phyloP scores from a whole-genome alignment of 169 alveolate genomes.

The Plasmodium gallinaceum region DNA sequence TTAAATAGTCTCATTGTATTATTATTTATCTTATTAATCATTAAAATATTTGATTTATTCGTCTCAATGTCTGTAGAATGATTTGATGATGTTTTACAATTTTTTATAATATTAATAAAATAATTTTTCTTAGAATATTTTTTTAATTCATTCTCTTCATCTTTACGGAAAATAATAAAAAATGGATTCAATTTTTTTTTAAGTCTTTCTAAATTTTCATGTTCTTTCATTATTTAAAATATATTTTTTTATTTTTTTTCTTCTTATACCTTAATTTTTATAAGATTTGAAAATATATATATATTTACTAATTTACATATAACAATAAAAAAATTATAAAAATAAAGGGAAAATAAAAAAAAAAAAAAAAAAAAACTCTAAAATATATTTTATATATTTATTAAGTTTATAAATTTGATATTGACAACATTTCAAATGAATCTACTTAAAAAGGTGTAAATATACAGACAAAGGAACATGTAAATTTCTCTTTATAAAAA shows the following conservation, averaged over 20 bases:
- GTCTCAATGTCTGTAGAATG: neutral
- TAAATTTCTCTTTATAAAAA: too few relatives aligned
- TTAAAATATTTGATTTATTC: conserved; percentile 17
- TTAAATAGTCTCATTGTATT: conserved; percentile 32
- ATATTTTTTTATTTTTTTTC: neutral
- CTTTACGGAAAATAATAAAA: conserved; percentile 52
- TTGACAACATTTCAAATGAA: neutral
- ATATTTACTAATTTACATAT: neutral
- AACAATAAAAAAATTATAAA: neutral
- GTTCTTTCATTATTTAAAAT: conserved; percentile 43
- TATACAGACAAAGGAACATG: neutral
- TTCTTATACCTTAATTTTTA: neutral
- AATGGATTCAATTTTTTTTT: conserved; percentile 57
- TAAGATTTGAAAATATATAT: neutral
- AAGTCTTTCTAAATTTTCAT: conserved; percentile 42
- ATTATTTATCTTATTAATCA: conserved; percentile 22
- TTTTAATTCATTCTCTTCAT: conserved; percentile 61
- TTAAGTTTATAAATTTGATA: too few relatives aligned
- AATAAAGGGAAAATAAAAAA: neutral
- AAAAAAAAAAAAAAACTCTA: neutral
- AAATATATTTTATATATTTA: too few relatives aligned
- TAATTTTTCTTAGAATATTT: conserved; percentile 24
- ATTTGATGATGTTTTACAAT: conserved; percentile 1
- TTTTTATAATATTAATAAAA: conserved; percentile 20
- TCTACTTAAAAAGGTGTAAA: neutral